A percentile compares a stretch with the other conserved stretches of the same genome.
These are phyloP conservation scores for Scheffersomyces cryptocercus DNA, from an alignment of 1,139 yeast species.

Conservation along the genomic window DNA sequence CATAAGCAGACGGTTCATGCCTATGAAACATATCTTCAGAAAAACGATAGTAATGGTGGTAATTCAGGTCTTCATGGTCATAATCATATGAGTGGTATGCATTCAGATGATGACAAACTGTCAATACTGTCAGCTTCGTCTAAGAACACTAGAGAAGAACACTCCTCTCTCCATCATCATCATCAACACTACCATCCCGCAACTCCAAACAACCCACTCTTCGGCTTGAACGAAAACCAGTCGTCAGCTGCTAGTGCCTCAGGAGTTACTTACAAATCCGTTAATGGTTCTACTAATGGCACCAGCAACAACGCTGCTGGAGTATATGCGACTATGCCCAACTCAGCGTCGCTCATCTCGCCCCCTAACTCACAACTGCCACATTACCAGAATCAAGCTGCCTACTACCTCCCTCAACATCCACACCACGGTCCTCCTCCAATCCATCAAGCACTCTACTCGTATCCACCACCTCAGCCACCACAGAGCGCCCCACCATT, in stretches of 20 bases:
- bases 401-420: conserved; percentile 7
- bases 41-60: not conserved
- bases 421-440: conserved; percentile 3
- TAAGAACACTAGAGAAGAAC: not conserved
- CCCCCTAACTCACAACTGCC: conserved; percentile 24
- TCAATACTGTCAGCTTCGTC: conserved; percentile 1
- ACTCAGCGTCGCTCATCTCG: conserved; percentile 15
- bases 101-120: not conserved
- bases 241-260: not conserved
- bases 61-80: not conserved
- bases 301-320: too few species aligned
- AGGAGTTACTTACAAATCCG: not conserved
- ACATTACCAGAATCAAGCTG: conserved; percentile 8
- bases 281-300: not conserved
- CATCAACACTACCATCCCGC: conserved; percentile 7
- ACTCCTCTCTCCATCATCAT: conserved; percentile 9
- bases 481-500: conserved; percentile 3
- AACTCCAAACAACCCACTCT: conserved; percentile 10
- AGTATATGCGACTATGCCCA: conserved; percentile 9
- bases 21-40: conserved; percentile 45
- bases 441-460: conserved; percentile 4
- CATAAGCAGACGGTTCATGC: conserved; percentile 94
- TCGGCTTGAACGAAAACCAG: conserved; percentile 1
- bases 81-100: too few species aligned
- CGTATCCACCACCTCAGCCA: conserved; percentile 7